These are phyloP conservation scores for Flaveria brownii DNA, from an alignment of 129 eudicot genomes.

Conservation along the genomic window DNA sequence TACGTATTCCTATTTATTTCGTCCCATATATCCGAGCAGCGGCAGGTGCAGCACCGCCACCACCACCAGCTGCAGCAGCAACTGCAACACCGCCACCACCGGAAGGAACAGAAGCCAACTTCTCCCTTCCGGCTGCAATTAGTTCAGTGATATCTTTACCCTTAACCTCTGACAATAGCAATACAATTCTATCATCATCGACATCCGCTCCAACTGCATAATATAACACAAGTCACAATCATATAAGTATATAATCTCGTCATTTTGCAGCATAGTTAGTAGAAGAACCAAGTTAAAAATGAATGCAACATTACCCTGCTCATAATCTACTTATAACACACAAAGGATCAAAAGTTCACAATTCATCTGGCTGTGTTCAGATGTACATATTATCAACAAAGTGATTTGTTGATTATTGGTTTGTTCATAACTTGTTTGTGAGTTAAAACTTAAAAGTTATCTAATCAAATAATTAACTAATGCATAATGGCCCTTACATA, in stretches of 20 bases:
- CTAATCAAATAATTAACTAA: not conserved
- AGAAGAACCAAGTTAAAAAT: no score
- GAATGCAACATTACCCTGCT: no score
- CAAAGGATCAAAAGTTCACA: not conserved
- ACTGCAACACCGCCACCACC: conserved; percentile 68
- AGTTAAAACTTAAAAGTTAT: not conserved
- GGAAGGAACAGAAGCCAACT: conserved; percentile 70
- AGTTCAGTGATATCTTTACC: no score
- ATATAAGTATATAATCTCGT: not conserved
- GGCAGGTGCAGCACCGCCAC: conserved; percentile 50
- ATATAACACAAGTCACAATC: no score
- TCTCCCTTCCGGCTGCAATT: conserved; percentile 75
- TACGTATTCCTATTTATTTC: no score
- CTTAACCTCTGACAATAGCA: no score
- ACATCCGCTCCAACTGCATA: no score
- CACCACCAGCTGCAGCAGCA: conserved; percentile 39
- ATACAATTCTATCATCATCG: no score
- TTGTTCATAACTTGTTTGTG: no score
- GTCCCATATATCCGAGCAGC: no score
- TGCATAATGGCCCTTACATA: not conserved
- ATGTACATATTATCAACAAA: not conserved
- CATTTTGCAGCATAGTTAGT: not conserved
- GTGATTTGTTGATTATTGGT: not conserved
- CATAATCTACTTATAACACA: not conserved
- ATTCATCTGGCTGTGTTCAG: not conserved